These are phyloP conservation scores for Trypanosomatidae sp. DNA, from an alignment of 208 protist genomes.

Conservation along the genomic window DNA sequence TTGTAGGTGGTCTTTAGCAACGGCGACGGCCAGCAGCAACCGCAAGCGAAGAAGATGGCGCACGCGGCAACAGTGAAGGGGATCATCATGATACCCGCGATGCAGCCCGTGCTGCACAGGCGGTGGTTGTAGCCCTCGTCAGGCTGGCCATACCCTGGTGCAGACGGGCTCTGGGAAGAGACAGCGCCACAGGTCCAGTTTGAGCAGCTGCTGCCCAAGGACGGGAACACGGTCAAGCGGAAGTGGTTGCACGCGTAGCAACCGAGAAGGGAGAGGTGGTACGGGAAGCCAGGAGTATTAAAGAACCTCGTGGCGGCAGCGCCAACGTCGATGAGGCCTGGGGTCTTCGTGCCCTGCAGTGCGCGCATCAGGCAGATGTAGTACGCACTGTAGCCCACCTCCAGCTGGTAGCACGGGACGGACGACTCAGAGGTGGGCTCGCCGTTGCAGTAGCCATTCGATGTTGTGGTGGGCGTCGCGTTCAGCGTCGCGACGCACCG, in stretches of 20 bases:
- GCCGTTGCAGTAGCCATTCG: slow-evolving; percentile 35
- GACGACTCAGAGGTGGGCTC: slow-evolving; percentile 27
- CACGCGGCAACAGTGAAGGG: slow-evolving; percentile 32
- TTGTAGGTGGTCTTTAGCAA: slow-evolving; percentile 43
- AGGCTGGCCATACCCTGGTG: slow-evolving; percentile 14
- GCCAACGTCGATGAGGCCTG: background rate
- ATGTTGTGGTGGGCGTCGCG: slow-evolving; percentile 13
- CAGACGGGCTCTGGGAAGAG: slow-evolving; percentile 28
- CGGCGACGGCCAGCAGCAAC: slow-evolving; percentile 52
- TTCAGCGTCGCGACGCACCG: slow-evolving; percentile 34
- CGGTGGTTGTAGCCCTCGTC: slow-evolving; percentile 51
- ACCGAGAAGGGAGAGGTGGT: slow-evolving; percentile 25
- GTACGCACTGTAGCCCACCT: slow-evolving; percentile 36
- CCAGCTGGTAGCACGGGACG: slow-evolving; percentile 24
- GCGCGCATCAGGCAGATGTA: slow-evolving; percentile 39
- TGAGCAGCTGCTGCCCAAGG: slow-evolving; percentile 8
- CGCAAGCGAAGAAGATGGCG: slow-evolving; percentile 35
- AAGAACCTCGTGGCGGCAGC: slow-evolving; percentile 14
- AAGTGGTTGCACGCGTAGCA: slow-evolving; percentile 57
- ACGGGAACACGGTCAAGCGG: slow-evolving; percentile 12
- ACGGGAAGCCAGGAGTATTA: slow-evolving; percentile 36
- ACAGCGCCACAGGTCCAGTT: slow-evolving; percentile 28
- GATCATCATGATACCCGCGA: slow-evolving; percentile 43
- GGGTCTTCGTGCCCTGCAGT: background rate
- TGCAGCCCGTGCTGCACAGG: slow-evolving; percentile 51